Conservation (phyloP, 371 early-diverging fungal species). For the Nosema muscidifuracis region DNA sequence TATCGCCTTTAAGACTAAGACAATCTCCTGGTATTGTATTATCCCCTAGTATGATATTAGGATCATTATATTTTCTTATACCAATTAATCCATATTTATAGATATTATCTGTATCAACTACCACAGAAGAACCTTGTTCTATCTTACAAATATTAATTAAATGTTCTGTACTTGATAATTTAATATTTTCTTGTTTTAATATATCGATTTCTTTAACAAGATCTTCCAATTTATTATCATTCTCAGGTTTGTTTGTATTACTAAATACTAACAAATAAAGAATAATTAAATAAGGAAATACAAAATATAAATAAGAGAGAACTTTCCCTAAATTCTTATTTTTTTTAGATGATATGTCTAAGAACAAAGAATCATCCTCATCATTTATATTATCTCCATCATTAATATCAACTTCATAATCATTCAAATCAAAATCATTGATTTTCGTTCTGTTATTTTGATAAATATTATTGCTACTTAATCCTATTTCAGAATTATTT, state of each 20-base stretch:
- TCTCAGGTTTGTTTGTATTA: background rate
- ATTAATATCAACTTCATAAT: constrained; percentile 3
- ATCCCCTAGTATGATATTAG: constrained; percentile 12
- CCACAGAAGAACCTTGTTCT: constrained; percentile 19
- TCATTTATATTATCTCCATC: background rate
- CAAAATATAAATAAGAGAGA: background rate
- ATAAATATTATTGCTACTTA: constrained; percentile 2
- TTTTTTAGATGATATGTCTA: background rate
- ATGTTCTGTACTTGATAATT: background rate
- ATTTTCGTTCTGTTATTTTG: background rate
- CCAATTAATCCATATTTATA: constrained; percentile 39
- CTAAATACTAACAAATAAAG: background rate
- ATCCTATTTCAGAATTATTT: constrained; percentile 2
- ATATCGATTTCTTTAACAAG: background rate
- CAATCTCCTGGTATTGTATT: constrained; percentile 33
- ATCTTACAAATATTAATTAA: constrained; percentile 20
- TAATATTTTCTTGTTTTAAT: background rate
- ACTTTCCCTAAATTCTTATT: background rate
- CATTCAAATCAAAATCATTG: constrained; percentile 5
- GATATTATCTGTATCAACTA: background rate
- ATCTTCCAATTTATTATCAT: background rate
- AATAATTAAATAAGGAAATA: background rate
- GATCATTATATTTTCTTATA: constrained; percentile 15
- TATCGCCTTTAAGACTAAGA: constrained; percentile 31
- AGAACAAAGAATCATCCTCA: background rate